Base-by-base conservation (phyloP, 345 rosid genomes). In the Syzygium oleosum region DNA sequence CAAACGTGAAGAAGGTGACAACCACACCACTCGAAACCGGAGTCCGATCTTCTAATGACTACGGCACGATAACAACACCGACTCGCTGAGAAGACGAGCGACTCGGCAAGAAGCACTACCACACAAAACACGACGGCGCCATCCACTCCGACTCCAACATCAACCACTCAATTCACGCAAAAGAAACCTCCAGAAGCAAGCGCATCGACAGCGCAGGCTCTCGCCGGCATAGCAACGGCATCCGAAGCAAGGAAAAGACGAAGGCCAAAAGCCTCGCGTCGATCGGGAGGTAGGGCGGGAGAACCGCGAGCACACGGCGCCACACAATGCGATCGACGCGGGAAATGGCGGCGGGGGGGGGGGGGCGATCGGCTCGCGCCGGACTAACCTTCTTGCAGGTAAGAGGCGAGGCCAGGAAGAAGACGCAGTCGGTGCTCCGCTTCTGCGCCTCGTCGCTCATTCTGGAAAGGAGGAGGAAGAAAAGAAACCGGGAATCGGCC, bases 341-440 rank as follows among this genome's bases (percentile, higher is more conserved):
- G 1, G 61, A 13, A 43, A 84, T 87, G 61, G 4, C 23, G 65
- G 21, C 22, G 49, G 41, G 5, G 61, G 17, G 52, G 25, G 63
- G 41, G 5, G 86, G 19, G 52, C 54, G 63, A 29, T 9, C 19
- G 31, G 3, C 22, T 14, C 22, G 7, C 29, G 52, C 16, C 25
- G 12, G 2, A 56, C n/a, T 84, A 51, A 95, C 96, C 95, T 94
- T 95, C 89, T 93, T 93, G 95, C 97, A 95, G 77, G 97, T 94
- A 85, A 95, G 93, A 87, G 97, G 97, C 85, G 96, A 95, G 83
- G 96, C 95, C 73, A 95, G 90, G 88, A 93, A 94, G 90, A 92
- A 94, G 58, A 95, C 94, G 86, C 96, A 95, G 87, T 94, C 96
- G 12, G 95, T 94, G 87, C 92, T 91, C 83, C 94, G 88, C 89